Evolutionary conservation across 495 filamentous ascomycete species (phyloP).

Genomic region (Parmelia sp.): DNA sequence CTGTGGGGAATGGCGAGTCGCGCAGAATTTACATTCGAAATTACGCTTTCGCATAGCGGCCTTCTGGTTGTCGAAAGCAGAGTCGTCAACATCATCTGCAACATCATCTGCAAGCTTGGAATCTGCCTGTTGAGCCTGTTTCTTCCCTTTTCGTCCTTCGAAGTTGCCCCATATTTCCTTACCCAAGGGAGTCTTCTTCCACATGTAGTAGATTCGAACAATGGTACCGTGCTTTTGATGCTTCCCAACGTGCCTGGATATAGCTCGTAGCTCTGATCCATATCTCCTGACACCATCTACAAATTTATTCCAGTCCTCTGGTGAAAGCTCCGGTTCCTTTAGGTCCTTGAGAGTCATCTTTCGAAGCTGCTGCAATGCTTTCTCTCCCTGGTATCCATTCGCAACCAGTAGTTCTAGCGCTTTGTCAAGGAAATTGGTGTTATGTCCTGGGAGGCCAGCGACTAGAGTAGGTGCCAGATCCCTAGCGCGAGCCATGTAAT

Average conservation of each 20-base stretch:
- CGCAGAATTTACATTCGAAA: constrained; percentile 95
- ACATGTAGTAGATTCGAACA: constrained; percentile 91
- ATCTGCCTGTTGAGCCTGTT: constrained; percentile 56
- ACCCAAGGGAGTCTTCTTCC: constrained; percentile 91
- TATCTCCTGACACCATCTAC: constrained; percentile 87
- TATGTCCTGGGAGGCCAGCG: constrained; percentile 55
- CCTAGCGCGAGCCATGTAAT: constrained; percentile 67
- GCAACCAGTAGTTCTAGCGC: constrained; percentile 67
- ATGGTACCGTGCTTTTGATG: constrained; percentile 69
- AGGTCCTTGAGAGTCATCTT: constrained; percentile 65
- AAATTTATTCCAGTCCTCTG: constrained; percentile 78
- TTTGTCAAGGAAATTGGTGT: constrained; percentile 84
- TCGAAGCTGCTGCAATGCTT: constrained; percentile 66
- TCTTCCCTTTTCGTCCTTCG: constrained; percentile 79
- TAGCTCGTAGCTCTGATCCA: constrained; percentile 79
- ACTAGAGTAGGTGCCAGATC: constrained; percentile 49
- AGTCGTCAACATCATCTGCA: constrained; percentile 89
- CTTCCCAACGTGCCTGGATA: constrained; percentile 76
- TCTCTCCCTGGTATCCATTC: constrained; percentile 61
- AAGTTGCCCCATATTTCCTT: constrained; percentile 85
- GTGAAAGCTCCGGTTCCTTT: constrained; percentile 73
- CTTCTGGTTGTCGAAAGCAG: constrained; percentile 90
- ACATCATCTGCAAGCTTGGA: constrained; percentile 83
- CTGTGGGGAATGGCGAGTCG: constrained; percentile 68
- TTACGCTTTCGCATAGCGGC: constrained; percentile 67